These are phyloP conservation scores for Lasiosphaeria ovina DNA, from an alignment of 495 filamentous ascomycete species.

Conservation along the genomic window DNA sequence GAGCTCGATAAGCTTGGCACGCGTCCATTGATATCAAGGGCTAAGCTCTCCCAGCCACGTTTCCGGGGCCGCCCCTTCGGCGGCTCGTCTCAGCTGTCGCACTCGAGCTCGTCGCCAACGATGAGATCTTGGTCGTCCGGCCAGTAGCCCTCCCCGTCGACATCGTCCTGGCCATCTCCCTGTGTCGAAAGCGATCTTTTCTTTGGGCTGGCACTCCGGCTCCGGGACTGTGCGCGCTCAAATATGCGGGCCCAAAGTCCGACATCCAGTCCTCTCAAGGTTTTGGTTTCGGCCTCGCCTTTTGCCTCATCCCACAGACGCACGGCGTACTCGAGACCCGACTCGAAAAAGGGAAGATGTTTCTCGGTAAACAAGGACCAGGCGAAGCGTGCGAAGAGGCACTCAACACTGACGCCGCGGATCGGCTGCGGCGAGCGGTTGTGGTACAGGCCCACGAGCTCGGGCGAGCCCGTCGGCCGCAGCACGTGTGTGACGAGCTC, in stretches of 20 bases:
- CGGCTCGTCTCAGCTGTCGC: slow-evolving; percentile 8
- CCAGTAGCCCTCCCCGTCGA: too few relatives aligned
- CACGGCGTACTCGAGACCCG: slow-evolving; percentile 13
- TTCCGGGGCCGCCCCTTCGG: slow-evolving; percentile 14
- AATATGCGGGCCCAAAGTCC: slow-evolving; percentile 5
- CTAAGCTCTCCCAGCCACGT: slow-evolving; percentile 4
- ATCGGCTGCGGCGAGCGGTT: slow-evolving; percentile 14
- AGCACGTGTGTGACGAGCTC: slow-evolving; percentile 17
- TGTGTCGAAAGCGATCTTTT: slow-evolving; percentile 2
- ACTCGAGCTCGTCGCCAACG: slow-evolving; percentile 2
- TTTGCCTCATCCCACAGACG: slow-evolving; percentile 20
- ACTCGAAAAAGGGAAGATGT: slow-evolving; percentile 17
- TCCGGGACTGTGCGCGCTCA: slow-evolving; percentile 9
- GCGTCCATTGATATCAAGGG: too few relatives aligned
- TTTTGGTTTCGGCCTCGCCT: slow-evolving; percentile 7
- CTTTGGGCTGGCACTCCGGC: slow-evolving; percentile 15
- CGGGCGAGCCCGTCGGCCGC: slow-evolving; percentile 10
- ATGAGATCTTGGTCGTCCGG: too few relatives aligned
- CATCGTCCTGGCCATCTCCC: too few relatives aligned
- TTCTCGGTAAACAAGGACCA: slow-evolving; percentile 28
- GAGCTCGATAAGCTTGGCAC: too few relatives aligned
- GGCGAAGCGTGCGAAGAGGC: slow-evolving; percentile 33
- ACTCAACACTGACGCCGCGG: slow-evolving; percentile 15
- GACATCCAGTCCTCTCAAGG: slow-evolving; percentile 7
- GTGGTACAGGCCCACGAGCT: slow-evolving; percentile 15